These are phyloP conservation scores for Penicillium sp. DNA, from an alignment of 2,329 filamentous ascomycete species.

Conservation along the genomic window DNA sequence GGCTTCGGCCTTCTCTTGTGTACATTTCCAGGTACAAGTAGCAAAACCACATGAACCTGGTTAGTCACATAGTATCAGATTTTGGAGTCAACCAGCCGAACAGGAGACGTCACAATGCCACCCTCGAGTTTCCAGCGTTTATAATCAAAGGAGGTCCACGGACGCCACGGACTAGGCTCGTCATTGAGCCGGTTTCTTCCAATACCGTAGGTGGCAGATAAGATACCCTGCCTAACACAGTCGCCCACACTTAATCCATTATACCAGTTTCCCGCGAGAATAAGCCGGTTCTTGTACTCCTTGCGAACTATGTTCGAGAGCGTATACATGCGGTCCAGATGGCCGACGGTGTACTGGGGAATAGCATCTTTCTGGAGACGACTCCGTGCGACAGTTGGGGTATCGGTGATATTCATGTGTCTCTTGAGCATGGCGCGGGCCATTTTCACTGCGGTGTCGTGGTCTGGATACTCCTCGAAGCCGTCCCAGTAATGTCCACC, in stretches of 20 bases:
- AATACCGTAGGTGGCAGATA: constrained; percentile 48
- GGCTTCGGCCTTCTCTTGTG: not conserved
- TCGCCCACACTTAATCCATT: constrained; percentile 52
- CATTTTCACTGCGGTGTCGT: constrained; percentile 66
- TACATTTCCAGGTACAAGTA: not conserved
- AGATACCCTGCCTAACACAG: constrained; percentile 56
- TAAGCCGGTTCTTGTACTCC: constrained; percentile 61
- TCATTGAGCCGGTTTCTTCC: constrained; percentile 30
- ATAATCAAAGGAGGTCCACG: constrained; percentile 24
- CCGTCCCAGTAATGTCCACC: constrained; percentile 89
- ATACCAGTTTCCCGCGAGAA: constrained; percentile 60
- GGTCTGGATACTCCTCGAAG: constrained; percentile 58
- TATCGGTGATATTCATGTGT: constrained; percentile 68
- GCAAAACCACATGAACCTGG: not conserved
- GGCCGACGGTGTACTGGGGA: constrained; percentile 84
- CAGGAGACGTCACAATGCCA: constrained; percentile 31
- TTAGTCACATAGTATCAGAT: constrained; percentile 2
- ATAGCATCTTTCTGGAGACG: constrained; percentile 71
- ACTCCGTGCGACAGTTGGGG: constrained; percentile 61
- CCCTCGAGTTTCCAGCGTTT: constrained; percentile 31
- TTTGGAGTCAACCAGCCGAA: constrained; percentile 17
- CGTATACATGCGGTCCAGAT: constrained; percentile 59
- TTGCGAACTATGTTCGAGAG: constrained; percentile 56
- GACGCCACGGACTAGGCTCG: constrained; percentile 6
- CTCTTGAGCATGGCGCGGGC: constrained; percentile 67